Percentiles rank a stretch among this genome's conserved stretches.
These are phyloP conservation scores for Alternaria triticimaculans DNA, from an alignment of 2,329 filamentous ascomycete species.

Conservation along the genomic window DNA sequence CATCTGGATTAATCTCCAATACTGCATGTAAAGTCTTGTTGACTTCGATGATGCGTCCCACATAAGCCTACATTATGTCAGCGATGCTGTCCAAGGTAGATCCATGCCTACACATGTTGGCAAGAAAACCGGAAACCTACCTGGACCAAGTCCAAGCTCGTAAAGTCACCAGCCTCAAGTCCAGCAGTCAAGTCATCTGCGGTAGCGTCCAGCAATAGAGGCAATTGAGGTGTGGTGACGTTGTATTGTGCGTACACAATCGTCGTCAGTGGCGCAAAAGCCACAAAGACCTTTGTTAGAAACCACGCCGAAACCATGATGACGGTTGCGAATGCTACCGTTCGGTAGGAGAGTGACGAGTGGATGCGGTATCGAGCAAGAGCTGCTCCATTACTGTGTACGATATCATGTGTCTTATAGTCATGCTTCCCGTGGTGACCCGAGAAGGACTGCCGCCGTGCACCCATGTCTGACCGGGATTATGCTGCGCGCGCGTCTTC, in stretches of 20 bases:
- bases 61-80: conserved; percentile 54
- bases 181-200: conserved; percentile 59
- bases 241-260: conserved; percentile 23
- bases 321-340: conserved; percentile 4
- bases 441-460: conserved; percentile 14
- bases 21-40: conserved; percentile 61
- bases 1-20: conserved; percentile 64
- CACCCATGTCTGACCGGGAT: conserved; percentile 19
- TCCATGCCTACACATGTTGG: neutral
- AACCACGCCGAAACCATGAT: conserved; percentile 31
- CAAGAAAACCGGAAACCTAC: conserved; percentile 9
- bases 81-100: neutral
- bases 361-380: neutral
- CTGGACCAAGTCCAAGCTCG: conserved; percentile 62
- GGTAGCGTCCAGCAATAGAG: conserved; percentile 58
- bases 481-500: neutral
- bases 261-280: conserved; percentile 26
- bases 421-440: conserved; percentile 2
- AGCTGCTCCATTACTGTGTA: neutral
- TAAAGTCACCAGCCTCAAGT: conserved; percentile 59
- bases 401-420: conserved; percentile 16
- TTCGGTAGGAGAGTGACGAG: neutral
- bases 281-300: conserved; percentile 22
- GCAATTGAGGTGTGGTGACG: conserved; percentile 21
- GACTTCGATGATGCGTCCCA: conserved; percentile 59